phyloP scores from a whole-genome alignment of 805 yeast species.

The Saccharomycopsis javanensis region DNA sequence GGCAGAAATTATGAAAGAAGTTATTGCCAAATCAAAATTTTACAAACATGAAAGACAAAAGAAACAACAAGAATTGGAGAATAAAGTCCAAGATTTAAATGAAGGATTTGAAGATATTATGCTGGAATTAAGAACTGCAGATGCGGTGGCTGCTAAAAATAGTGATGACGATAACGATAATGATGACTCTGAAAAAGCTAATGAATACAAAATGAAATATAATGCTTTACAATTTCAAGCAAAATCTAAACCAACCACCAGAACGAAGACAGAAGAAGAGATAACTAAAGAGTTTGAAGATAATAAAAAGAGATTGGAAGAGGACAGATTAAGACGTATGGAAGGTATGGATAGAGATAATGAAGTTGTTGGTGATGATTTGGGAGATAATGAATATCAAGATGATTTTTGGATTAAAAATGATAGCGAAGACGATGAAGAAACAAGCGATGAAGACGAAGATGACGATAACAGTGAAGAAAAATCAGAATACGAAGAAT shows the following conservation, averaged over 20 bases:
- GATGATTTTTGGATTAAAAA: constrained; percentile 58
- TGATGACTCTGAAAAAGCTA: constrained; percentile 32
- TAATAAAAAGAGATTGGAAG: constrained; percentile 53
- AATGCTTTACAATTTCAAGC: constrained; percentile 59
- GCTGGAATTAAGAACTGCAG: constrained; percentile 35
- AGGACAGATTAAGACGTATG: constrained; percentile 65
- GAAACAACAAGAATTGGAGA: constrained; percentile 49
- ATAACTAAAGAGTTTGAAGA: constrained; percentile 48
- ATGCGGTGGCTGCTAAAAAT: constrained; percentile 21
- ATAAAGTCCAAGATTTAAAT: constrained; percentile 56
- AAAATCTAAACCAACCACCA: constrained; percentile 71
- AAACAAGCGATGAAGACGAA: constrained; percentile 29
- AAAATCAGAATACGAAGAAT: constrained; percentile 28
- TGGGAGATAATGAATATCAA: constrained; percentile 27
- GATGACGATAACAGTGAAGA: constrained; percentile 32
- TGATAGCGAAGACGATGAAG: constrained; percentile 29
- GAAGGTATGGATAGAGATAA: constrained; percentile 44
- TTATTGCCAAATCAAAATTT: constrained; percentile 72
- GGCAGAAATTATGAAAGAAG: constrained; percentile 78
- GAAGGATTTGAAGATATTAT: constrained; percentile 65
- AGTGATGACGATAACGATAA: constrained; percentile 18
- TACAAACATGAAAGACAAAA: constrained; percentile 68
- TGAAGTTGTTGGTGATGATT: constrained; percentile 54
- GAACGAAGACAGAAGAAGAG: constrained; percentile 74
- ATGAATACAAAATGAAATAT: constrained; percentile 53